These are phyloP conservation scores for Sporothrix dimorphospora DNA, from an alignment of 2,329 filamentous ascomycete species.

Conservation along the genomic window DNA sequence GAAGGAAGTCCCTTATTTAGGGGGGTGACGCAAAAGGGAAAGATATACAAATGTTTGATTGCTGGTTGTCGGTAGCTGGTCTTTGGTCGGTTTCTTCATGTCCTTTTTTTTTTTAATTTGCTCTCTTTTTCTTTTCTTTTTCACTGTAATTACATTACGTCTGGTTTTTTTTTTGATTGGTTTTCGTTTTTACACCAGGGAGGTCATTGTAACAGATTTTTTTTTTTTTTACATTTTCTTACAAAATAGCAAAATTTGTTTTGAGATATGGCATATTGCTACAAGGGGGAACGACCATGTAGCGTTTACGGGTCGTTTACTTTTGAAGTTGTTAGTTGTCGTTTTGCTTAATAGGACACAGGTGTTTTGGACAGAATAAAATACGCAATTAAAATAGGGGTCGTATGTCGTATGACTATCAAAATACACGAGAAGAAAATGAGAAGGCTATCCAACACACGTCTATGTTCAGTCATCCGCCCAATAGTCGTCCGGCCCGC, in stretches of 20 bases:
- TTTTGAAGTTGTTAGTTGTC: not conserved
- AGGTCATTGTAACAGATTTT: not conserved
- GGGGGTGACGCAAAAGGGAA: not conserved
- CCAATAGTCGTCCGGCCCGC: constrained; percentile 36
- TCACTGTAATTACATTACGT: constrained; percentile 11
- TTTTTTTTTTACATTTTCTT: not conserved
- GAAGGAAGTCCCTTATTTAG: not conserved
- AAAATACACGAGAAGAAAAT: too few species aligned
- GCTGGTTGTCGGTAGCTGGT: not conserved
- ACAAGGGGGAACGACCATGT: too few species aligned
- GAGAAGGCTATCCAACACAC: not conserved
- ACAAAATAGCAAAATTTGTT: not conserved
- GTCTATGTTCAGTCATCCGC: constrained; percentile 30
- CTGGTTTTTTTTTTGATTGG: not conserved
- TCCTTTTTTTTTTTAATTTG: not conserved
- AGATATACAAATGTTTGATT: not conserved
- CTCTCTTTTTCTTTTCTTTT: not conserved
- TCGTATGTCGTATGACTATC: too few species aligned
- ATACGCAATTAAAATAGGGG: too few species aligned
- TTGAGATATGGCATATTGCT: too few species aligned
- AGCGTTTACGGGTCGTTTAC: too few species aligned
- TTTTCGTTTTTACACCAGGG: not conserved
- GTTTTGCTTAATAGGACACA: too few species aligned
- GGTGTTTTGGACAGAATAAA: not conserved
- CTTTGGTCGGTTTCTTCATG: not conserved